Evolutionary conservation across 345 rosid species (phyloP), one percentile per base, ranked within the genome.

Genomic region (Citrus glauca): DNA sequence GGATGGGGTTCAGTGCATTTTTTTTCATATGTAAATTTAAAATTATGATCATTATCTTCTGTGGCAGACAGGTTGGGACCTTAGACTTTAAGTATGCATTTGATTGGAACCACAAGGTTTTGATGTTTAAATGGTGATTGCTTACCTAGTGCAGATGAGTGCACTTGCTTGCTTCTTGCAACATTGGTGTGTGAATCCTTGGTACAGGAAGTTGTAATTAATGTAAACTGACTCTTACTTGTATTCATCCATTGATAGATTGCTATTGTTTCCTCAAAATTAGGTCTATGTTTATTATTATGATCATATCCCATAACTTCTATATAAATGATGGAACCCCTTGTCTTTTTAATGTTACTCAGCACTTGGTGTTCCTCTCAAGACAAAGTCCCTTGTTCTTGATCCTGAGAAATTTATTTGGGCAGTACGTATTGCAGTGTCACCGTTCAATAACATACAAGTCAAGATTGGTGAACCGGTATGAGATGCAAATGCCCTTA

Each of bases 21-120:
- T 5, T 77, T 69, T 50, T 14, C 0, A 40, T 40, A 59, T 69
- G 7, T 17, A 25, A 30, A 20, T 27, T 22, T 33, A 24, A 45
- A 14, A 73, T 76, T 63, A 80, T 60, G 55, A 72, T 48, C 16
- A 13, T 30, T 64, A n/a, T 67, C 66, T 70, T 66, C 28, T 82
- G 70, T 74, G 85, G 81, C 97, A 95, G 99, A 87, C 87, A 42
- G 99, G 92, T 83, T 95, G 97, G 98, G 99, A 95, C 86, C 87
- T 92, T 84, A 88, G 99, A 77, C 81, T 95, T 77, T 95, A 76
- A 42, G 48, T 89, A 79, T 77, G 87, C 98, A 70, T 92, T 95
- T 82, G 97, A 93, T 81, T 70, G 71, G 57, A 82, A 86, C 17
- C 94, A 89, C 77, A 92, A 91, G 22, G 81, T 95, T 95, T 84